A percentile compares a stretch with the other conserved stretches of the same genome.
Evolutionary conservation across 768 basidiomycete species (phyloP).

Genomic region (Lenzites betulinus): DNA sequence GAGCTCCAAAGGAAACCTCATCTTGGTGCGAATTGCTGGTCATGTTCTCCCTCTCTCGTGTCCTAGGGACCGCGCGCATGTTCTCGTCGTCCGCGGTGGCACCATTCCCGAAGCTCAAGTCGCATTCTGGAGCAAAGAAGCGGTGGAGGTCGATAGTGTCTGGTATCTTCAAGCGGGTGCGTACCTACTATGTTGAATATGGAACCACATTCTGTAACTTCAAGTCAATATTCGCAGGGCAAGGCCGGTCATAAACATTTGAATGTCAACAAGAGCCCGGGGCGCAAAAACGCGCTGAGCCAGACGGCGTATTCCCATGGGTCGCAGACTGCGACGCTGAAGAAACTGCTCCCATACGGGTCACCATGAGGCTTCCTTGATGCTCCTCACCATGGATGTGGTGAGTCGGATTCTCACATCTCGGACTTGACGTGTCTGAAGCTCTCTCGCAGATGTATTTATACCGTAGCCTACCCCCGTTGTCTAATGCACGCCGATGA

Average conservation of each 20-base stretch:
- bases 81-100: conserved; percentile 62
- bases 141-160: conserved; percentile 74
- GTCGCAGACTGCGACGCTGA: conserved; percentile 66
- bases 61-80: conserved; percentile 28
- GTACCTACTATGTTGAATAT: conserved; percentile 25
- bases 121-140: conserved; percentile 81
- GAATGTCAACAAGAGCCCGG: conserved; percentile 67
- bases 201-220: background rate
- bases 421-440: background rate
- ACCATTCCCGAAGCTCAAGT: conserved; percentile 76
- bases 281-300: conserved; percentile 64
- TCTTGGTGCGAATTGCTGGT: background rate
- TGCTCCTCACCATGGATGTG: background rate
- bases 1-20: too few species aligned
- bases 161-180: conserved; percentile 71
- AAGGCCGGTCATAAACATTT: conserved; percentile 74
- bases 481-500: background rate
- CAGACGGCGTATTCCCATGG: conserved; percentile 66
- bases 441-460: conserved; percentile 8
- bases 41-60: conserved; percentile 33
- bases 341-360: conserved; percentile 75
- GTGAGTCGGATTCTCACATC: background rate
- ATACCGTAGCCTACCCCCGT: conserved; percentile 14
- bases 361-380: conserved; percentile 29
- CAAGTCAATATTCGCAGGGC: conserved; percentile 42